Percentiles rank a stretch among this genome's conserved stretches.
Evolutionary conservation across 192 early-diverging fungal species (phyloP).

Genomic region (Backusella psychrophila): DNA sequence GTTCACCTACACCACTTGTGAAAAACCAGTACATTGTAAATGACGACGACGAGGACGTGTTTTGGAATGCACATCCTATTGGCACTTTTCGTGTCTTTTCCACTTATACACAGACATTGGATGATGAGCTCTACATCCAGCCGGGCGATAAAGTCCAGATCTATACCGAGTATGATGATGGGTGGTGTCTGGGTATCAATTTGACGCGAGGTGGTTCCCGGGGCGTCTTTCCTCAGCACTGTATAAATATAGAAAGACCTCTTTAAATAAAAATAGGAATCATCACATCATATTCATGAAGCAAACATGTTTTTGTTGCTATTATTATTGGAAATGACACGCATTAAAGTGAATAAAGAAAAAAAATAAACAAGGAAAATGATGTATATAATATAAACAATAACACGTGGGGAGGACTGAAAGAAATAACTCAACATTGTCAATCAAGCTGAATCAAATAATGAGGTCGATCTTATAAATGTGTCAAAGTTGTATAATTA

Average conservation of each 20-base stretch:
- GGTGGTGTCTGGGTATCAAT: conserved; percentile 57
- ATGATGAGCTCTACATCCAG: conserved; percentile 55
- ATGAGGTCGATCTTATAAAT: neutral
- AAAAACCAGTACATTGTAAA: neutral
- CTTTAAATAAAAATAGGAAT: neutral
- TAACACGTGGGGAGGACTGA: neutral
- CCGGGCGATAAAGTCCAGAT: conserved; percentile 51
- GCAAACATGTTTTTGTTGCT: neutral
- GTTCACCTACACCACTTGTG: neutral
- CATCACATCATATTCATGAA: neutral
- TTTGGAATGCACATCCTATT: conserved; percentile 19
- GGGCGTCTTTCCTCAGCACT: conserved; percentile 56
- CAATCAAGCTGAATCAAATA: neutral
- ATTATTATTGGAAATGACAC: neutral
- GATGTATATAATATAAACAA: neutral
- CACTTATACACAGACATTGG: conserved; percentile 49
- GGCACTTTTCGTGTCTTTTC: conserved; percentile 45
- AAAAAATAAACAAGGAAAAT: neutral
- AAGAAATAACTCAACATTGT: neutral
- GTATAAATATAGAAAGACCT: conserved; percentile 31
- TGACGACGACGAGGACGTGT: neutral
- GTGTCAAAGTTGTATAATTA: neutral
- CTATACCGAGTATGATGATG: conserved; percentile 54
- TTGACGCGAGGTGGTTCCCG: conserved; percentile 40
- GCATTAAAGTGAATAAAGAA: neutral